Evolutionary conservation across 148 eudicot species (phyloP), one percentile per base, ranked within the genome.

Genomic region (Dysphania ambrosioides): DNA sequence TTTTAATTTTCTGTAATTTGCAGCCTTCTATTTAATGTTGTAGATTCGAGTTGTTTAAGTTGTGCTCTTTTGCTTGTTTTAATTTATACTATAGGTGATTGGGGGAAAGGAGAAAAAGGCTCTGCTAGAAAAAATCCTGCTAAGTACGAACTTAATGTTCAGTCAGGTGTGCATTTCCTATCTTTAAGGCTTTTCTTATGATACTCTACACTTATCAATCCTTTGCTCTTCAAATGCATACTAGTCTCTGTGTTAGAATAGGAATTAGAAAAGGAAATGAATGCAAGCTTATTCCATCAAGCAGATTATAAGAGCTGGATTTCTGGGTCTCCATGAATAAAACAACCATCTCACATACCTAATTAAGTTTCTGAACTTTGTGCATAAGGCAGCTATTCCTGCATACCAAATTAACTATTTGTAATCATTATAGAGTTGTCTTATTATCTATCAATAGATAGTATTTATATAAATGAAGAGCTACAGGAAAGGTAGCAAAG

Each of bases 31-130:
- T 42, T 56, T 55, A 18, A 47, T 34, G 42, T 40, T 13, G 36
- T 58, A 9, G 26, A 58, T 21, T 57, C 44, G 57, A 55, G 16
- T 58, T 34, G 44, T 27, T 42, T 41, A 31, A 69, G n/a, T n/a
- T n/a, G 26, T 55, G 72, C 57, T 79, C 81, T 81, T 77, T 77
- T 82, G 79, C 74, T 68, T 38, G 70, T 74, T 80, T 26, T 82
- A 86, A 80, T 85, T n/a, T n/a, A n/a, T n/a, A n/a, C n/a, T n/a
- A n/a, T 82, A 23, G 91, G 95, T 53, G 88, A 90, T 78, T 91
- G 88, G 61, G 97, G 84, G 3, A 82, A 83, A 69, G 87, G 86
- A 68, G 87, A 83, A 40, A 89, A 89, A 68, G 78, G 78, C 74
- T 26, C 87, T 26, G 72, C 57, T 41, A 49, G 80, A 15, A 92